These are phyloP conservation scores for Xylaria multiplex DNA, from an alignment of 2,329 filamentous ascomycete species.

Conservation along the genomic window DNA sequence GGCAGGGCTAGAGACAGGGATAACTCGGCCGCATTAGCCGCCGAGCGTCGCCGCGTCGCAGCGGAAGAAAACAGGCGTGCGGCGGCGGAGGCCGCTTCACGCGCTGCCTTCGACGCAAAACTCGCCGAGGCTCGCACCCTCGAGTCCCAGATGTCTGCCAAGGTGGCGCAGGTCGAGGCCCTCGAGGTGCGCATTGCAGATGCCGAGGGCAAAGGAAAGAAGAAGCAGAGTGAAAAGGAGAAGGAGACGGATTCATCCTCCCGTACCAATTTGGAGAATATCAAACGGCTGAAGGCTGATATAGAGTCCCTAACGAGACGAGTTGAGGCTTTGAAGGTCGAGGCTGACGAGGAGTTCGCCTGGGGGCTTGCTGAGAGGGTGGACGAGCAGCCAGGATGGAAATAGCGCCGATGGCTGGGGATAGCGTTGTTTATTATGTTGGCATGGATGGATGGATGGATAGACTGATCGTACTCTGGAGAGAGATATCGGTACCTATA, in stretches of 20 bases:
- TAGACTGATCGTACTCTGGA: neutral
- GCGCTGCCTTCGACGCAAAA: conserved; percentile 16
- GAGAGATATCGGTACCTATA: neutral
- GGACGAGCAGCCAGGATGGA: conserved; percentile 23
- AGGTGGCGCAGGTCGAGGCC: conserved; percentile 13
- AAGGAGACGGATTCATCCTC: conserved; percentile 3
- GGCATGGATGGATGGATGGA: conserved; percentile 1
- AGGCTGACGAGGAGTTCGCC: conserved; percentile 61
- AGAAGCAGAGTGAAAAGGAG: conserved; percentile 15
- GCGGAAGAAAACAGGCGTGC: conserved; percentile 1
- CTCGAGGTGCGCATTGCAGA: conserved; percentile 50
- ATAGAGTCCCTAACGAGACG: conserved; percentile 42
- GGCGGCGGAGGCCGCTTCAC: conserved; percentile 4
- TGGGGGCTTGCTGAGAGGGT: conserved; percentile 53
- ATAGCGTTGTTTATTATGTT: conserved; percentile 1
- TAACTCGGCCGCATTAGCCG: neutral
- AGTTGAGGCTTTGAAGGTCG: conserved; percentile 51
- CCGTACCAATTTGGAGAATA: neutral
- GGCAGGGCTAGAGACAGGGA: neutral
- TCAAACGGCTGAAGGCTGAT: conserved; percentile 48
- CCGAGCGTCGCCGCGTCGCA: conserved; percentile 4
- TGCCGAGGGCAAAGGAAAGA: conserved; percentile 18
- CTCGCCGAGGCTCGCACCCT: conserved; percentile 20
- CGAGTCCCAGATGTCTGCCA: conserved; percentile 19
- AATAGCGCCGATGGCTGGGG: conserved; percentile 1